A percentile compares a stretch with the other conserved stretches of the same genome.
phyloP scores from a whole-genome alignment of 2,329 filamentous ascomycete genomes.

The Biscogniauxia mediterranea region DNA sequence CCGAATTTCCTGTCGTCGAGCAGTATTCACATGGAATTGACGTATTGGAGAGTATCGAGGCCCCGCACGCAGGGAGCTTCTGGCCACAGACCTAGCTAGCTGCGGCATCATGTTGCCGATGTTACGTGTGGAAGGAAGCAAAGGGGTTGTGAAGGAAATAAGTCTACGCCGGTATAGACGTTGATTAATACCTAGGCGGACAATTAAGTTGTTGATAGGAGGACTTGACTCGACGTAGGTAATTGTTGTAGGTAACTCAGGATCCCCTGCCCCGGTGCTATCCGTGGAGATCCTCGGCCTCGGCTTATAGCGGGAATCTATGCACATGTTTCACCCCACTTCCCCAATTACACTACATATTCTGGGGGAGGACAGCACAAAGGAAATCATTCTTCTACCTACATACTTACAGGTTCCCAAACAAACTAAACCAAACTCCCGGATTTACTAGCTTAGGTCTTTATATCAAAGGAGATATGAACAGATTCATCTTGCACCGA shows the following conservation, averaged over 20 bases:
- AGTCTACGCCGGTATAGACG: too few relatives aligned
- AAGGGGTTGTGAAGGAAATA: background rate
- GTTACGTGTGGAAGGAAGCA: background rate
- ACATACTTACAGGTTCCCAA: too few relatives aligned
- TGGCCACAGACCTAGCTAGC: slow-evolving; percentile 22
- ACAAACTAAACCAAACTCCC: too few relatives aligned
- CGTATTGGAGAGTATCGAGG: slow-evolving; percentile 33
- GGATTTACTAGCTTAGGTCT: too few relatives aligned
- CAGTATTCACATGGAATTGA: slow-evolving; percentile 45
- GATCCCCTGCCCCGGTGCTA: background rate
- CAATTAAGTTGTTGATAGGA: background rate
- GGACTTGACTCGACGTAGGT: background rate
- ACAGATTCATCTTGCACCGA: too few relatives aligned
- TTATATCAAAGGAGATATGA: too few relatives aligned
- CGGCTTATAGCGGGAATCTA: background rate
- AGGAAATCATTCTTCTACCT: background rate
- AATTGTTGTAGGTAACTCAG: background rate
- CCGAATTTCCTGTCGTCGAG: slow-evolving; percentile 66
- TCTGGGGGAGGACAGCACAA: background rate
- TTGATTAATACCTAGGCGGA: background rate
- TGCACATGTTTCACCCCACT: background rate
- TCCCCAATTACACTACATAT: background rate
- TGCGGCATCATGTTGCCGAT: slow-evolving; percentile 25
- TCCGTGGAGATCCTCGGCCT: background rate
- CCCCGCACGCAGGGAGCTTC: slow-evolving; percentile 19